Conservation (phyloP, 805 yeast species). For the Priceomyces carsonii region DNA sequence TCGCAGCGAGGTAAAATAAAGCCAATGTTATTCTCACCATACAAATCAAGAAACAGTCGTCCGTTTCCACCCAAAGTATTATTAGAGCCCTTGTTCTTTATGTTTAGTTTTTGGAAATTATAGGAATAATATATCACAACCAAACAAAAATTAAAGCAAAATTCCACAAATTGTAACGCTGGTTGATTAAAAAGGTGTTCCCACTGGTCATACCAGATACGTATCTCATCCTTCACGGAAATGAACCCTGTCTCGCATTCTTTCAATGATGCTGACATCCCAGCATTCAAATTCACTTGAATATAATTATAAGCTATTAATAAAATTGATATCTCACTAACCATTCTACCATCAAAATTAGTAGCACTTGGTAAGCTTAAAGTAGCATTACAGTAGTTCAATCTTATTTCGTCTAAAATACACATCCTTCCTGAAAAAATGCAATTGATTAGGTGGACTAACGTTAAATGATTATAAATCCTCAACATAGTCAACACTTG, state of each 20-base stretch:
- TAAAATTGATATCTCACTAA: conserved; percentile 69
- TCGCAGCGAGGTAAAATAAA: conserved; percentile 25
- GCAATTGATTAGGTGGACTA: conserved; percentile 68
- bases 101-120: conserved; percentile 19
- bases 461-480: conserved; percentile 69
- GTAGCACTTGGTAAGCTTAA: conserved; percentile 61
- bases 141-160: conserved; percentile 64
- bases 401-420: conserved; percentile 57
- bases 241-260: conserved; percentile 27
- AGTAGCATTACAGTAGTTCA: conserved; percentile 59
- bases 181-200: conserved; percentile 67
- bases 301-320: conserved; percentile 58
- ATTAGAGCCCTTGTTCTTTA: conserved; percentile 1
- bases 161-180: conserved; percentile 70
- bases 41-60: conserved; percentile 9
- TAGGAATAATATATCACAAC: conserved; percentile 50
- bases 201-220: conserved; percentile 69
- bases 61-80: neutral
- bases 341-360: conserved; percentile 81
- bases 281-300: conserved; percentile 34
- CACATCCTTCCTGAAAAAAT: conserved; percentile 66
- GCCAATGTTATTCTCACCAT: conserved; percentile 21
- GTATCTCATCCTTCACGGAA: conserved; percentile 49
- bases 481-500: conserved; percentile 58
- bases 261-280: conserved; percentile 9